Percentiles rank a stretch among this genome's conserved stretches.
Conservation (phyloP, 345 rosid genomes). For the Euclidium syriacum region DNA sequence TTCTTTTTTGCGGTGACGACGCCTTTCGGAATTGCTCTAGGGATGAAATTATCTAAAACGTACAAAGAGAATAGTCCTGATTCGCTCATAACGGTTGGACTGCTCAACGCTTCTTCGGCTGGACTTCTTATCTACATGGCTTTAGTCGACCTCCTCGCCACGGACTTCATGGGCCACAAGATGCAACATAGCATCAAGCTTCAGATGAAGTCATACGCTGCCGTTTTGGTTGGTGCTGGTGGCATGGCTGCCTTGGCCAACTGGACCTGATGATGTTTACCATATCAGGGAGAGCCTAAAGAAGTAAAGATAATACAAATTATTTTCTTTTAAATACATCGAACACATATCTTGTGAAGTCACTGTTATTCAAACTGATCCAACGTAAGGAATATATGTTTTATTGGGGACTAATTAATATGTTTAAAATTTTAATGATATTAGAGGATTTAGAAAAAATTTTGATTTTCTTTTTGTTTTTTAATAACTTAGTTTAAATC, state of each 20-base stretch:
- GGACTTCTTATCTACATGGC: slow-evolving; percentile 79
- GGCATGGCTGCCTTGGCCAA: slow-evolving; percentile 55
- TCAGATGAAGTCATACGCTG: slow-evolving; percentile 27
- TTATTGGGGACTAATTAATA: too few species aligned
- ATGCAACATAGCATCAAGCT: slow-evolving; percentile 42
- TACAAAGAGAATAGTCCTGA: slow-evolving; percentile 52
- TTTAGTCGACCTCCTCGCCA: slow-evolving; percentile 60
- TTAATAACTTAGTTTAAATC: too few species aligned
- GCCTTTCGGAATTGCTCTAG: slow-evolving; percentile 59
- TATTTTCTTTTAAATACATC: too few species aligned
- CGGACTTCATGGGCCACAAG: slow-evolving; percentile 51
- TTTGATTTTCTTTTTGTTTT: too few species aligned
- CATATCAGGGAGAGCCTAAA: too few species aligned
- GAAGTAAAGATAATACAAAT: not conserved
- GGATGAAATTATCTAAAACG: slow-evolving; percentile 36
- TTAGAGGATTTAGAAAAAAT: too few species aligned
- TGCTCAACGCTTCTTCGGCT: slow-evolving; percentile 56
- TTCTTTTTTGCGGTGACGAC: slow-evolving; percentile 56
- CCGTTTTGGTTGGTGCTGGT: slow-evolving; percentile 50
- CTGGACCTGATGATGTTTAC: slow-evolving; percentile 59
- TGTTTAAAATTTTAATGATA: too few species aligned
- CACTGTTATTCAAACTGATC: too few species aligned
- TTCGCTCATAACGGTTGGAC: slow-evolving; percentile 48
- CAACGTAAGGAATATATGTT: too few species aligned
- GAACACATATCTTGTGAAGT: too few species aligned